Percentiles rank a stretch among this genome's conserved stretches.
Conservation (phyloP, 164 flowering plant species). For the Protea cynaroides region DNA sequence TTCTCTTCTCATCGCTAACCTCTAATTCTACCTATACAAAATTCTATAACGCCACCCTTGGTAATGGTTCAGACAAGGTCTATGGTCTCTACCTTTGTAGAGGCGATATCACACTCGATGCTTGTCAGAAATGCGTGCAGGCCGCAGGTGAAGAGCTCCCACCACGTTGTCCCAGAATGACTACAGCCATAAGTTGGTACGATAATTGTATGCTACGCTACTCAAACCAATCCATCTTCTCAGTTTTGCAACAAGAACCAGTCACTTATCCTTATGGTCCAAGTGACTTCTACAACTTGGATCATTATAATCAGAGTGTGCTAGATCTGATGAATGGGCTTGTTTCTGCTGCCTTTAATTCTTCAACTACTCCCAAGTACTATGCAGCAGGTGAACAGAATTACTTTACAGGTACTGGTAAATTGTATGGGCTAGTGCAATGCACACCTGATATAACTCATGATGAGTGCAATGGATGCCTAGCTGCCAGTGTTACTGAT, state of each 20-base stretch:
- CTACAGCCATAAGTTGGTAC: constrained; percentile 12
- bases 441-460: constrained; percentile 8
- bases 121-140: constrained; percentile 10
- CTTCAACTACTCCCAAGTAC: background rate
- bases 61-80: constrained; percentile 1
- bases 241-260: background rate
- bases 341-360: background rate
- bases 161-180: constrained; percentile 9
- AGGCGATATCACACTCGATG: constrained; percentile 6
- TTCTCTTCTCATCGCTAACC: constrained; percentile 13
- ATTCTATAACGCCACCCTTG: constrained; percentile 7
- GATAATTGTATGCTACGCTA: constrained; percentile 14
- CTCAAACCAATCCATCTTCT: constrained; percentile 11
- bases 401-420: background rate
- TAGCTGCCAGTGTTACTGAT: background rate
- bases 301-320: background rate
- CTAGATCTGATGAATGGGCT: background rate
- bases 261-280: too few relatives aligned
- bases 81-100: constrained; percentile 18
- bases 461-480: background rate
- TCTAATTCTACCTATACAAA: background rate
- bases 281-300: background rate
- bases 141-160: background rate
- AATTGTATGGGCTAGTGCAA: constrained; percentile 1
- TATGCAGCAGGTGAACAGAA: constrained; percentile 2